Percentiles rank a stretch among this genome's conserved stretches.
Evolutionary conservation across 148 eudicot species (phyloP).

Genomic region (Cornus kousa): DNA sequence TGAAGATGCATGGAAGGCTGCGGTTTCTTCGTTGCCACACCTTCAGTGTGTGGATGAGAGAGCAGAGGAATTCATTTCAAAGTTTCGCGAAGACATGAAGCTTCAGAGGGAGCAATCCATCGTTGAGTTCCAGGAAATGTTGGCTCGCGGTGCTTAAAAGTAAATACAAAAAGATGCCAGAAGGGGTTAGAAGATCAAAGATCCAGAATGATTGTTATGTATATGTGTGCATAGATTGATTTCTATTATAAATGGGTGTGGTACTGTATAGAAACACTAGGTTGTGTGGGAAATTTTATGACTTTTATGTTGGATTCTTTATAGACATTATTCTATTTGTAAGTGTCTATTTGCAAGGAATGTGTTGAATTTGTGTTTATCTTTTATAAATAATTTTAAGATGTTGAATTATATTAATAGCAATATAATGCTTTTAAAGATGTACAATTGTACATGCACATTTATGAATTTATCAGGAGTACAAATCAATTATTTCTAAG

Average conservation of each 20-base stretch:
- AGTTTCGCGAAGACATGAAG: conserved; percentile 54
- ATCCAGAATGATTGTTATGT: no score
- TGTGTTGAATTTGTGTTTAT: no score
- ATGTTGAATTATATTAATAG: no score
- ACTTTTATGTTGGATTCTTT: background rate
- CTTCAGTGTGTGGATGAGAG: conserved; percentile 60
- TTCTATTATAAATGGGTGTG: background rate
- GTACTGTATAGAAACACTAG: background rate
- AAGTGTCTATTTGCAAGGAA: no score
- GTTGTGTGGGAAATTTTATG: background rate
- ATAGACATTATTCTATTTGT: no score
- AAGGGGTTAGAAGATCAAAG: no score
- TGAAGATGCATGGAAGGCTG: conserved; percentile 20
- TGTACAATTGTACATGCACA: no score
- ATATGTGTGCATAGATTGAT: no score
- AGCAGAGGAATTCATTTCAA: conserved; percentile 72
- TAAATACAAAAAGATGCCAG: background rate
- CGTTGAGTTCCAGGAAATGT: conserved; percentile 62
- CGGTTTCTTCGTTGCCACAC: conserved; percentile 18
- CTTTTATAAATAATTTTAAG: no score
- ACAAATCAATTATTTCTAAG: no score
- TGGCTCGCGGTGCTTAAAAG: conserved; percentile 48
- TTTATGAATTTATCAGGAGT: no score
- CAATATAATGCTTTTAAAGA: no score
- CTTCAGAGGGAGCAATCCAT: conserved; percentile 67